Conservation (phyloP, 1,284 basidiomycete genomes). For the Coniophora puteana region DNA sequence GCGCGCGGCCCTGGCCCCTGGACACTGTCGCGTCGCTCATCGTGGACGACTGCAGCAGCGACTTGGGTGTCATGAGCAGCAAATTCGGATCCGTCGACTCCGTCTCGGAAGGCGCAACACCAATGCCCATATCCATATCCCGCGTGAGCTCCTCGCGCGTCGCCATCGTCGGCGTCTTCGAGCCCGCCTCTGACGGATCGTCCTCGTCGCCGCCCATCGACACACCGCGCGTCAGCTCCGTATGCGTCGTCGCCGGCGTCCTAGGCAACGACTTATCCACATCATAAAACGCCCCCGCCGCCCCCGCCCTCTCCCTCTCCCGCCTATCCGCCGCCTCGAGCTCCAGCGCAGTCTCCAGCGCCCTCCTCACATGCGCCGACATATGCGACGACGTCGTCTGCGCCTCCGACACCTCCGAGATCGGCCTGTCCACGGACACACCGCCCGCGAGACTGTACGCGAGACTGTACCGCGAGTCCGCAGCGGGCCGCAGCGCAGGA, state of each 20-base stretch:
- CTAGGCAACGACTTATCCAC: too few species aligned
- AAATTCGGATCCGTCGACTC: constrained; percentile 19
- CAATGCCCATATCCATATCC: too few species aligned
- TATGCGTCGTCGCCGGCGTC: too few species aligned
- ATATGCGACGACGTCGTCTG: constrained; percentile 40
- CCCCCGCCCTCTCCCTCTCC: too few species aligned
- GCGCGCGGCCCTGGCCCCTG: constrained; percentile 38
- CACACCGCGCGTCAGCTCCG: too few species aligned
- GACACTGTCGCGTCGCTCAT: constrained; percentile 18
- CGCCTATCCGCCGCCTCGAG: constrained; percentile 34
- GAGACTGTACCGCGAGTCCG: constrained; percentile 46
- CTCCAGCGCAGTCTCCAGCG: constrained; percentile 51
- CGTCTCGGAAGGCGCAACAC: constrained; percentile 10
- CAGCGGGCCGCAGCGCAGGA: constrained; percentile 58
- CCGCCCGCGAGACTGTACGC: constrained; percentile 19
- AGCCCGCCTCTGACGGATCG: too few species aligned
- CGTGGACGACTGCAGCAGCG: constrained; percentile 4
- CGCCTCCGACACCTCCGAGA: constrained; percentile 18
- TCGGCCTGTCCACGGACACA: constrained; percentile 11
- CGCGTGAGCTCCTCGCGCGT: too few species aligned
- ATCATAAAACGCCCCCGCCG: background rate
- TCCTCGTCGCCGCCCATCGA: too few species aligned
- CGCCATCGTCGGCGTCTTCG: too few species aligned
- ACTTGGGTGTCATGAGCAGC: constrained; percentile 16
- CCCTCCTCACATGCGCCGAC: constrained; percentile 54